Evolutionary conservation across 768 basidiomycete genomes (phyloP), one percentile per base, ranked within the genome.

Genomic region (Tulasnella sp.): DNA sequence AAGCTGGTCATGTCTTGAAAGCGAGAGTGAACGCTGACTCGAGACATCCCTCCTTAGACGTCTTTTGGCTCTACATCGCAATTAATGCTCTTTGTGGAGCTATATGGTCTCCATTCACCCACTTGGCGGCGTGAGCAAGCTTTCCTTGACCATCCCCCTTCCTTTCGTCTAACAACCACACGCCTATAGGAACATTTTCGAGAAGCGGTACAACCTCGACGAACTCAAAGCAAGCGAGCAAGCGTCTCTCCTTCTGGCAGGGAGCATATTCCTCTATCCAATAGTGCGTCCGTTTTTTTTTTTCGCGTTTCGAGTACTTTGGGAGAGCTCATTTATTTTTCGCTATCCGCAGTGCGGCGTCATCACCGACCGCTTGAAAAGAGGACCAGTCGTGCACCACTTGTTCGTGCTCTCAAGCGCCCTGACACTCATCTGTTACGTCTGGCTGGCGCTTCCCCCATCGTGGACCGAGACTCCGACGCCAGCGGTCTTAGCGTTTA

Each of bases 51-150:
- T 36, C 7, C 73, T 36, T 78, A 91, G 91, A 19, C 7, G 77
- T 79, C 31, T 80, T 80, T 64, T 81, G 80, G 80, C 38, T 79
- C 29, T 93, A 93, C 81, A 89, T 93, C 76, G 89, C 86, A 1
- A 80, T 92, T n/a, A 93, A 93, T 78, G 81, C 93, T 15, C 83
- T 93, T 19, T 94, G 91, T 77, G 92, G 92, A 22, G 85, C 88
- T 77, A 88, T 93, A 42, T 93, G 92, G 92, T 84, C 88, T 3
- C 93, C 92, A 3, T 93, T 92, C 81, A 88, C 88, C 14, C 91
- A 93, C 80, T 88, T 94, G 58, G 88, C 90, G 15, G 85, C 92
- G 91, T 92, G 80, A 80, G 89, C 76, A 29, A 0, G 82, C 38
- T 8, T 68, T n/a, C 29, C 25, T 17, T 12, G n/a, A 29, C 5